These are phyloP conservation scores for Yamadazyma oceani DNA, from an alignment of 1,139 yeast genomes.

Conservation along the genomic window DNA sequence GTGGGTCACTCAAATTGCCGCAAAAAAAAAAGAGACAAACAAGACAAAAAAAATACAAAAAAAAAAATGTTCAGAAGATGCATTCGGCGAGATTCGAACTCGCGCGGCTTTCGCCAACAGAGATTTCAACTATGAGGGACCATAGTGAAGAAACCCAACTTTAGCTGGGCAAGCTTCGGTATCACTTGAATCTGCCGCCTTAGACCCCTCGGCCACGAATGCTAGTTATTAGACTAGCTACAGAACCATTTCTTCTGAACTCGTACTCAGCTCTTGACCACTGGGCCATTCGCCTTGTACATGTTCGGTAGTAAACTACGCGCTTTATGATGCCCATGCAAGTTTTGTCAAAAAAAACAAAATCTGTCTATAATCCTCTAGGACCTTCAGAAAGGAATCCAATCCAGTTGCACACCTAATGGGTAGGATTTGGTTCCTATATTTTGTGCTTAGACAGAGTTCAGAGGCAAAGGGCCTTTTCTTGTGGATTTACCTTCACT, in stretches of 20 bases:
- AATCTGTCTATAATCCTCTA: too few relatives aligned
- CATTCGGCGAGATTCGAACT: constrained; percentile 16
- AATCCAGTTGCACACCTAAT: too few relatives aligned
- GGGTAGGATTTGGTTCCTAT: too few relatives aligned
- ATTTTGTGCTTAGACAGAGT: too few relatives aligned
- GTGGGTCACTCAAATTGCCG: too few relatives aligned
- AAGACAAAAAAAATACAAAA: too few relatives aligned
- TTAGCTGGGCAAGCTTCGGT: constrained; percentile 1
- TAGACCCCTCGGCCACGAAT: constrained; percentile 15
- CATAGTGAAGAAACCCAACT: constrained; percentile 1
- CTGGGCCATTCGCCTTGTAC: background rate
- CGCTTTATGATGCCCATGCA: too few relatives aligned
- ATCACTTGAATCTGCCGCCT: constrained; percentile 4
- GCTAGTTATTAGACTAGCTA: constrained; percentile 3
- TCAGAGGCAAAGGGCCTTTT: too few relatives aligned
- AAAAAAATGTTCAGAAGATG: constrained; percentile 7
- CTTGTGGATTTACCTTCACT: too few relatives aligned
- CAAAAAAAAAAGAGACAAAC: background rate
- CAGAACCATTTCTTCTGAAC: background rate
- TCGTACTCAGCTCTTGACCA: background rate
- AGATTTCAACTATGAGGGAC: background rate
- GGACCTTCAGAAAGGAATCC: too few relatives aligned
- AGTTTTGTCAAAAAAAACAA: too few relatives aligned
- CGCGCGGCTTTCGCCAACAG: constrained; percentile 16
- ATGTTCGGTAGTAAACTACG: too few relatives aligned